Percentiles rank a stretch among this genome's conserved stretches.
Conservation (phyloP, 2,329 filamentous ascomycete species). For the Colletotrichum cordylinicola region DNA sequence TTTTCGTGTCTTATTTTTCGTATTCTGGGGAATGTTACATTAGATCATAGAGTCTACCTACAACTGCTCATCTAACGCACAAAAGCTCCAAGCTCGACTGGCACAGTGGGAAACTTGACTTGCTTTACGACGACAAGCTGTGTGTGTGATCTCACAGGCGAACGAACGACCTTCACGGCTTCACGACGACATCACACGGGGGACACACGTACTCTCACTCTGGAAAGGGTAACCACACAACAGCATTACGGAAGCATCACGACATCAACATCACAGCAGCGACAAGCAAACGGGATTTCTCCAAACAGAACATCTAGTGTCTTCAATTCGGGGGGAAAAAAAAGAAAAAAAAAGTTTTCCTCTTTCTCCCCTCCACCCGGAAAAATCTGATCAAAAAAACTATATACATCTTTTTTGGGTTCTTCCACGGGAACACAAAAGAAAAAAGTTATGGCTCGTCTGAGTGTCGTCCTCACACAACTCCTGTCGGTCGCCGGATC, state of each 20-base stretch:
- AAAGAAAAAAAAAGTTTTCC: background rate
- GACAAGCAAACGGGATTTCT: background rate
- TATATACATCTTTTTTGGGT: background rate
- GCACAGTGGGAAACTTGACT: background rate
- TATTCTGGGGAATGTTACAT: background rate
- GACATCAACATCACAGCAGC: background rate
- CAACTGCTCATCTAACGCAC: background rate
- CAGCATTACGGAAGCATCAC: background rate
- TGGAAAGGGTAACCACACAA: background rate
- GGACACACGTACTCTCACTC: background rate
- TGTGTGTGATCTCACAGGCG: too few species aligned
- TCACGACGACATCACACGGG: background rate
- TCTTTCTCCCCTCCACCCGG: background rate
- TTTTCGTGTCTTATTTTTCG: background rate
- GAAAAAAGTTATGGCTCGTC: slow-evolving; percentile 13
- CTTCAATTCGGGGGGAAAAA: background rate
- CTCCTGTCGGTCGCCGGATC: slow-evolving; percentile 7
- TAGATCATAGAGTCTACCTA: background rate
- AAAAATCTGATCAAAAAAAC: background rate
- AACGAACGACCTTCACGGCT: background rate
- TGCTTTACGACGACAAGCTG: background rate
- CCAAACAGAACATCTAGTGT: background rate
- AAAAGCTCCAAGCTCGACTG: background rate
- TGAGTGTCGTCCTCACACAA: slow-evolving; percentile 8
- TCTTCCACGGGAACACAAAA: background rate